phyloP scores from a whole-genome alignment of 176 grass and related monocot genomes.

The Ensete glaucum region DNA sequence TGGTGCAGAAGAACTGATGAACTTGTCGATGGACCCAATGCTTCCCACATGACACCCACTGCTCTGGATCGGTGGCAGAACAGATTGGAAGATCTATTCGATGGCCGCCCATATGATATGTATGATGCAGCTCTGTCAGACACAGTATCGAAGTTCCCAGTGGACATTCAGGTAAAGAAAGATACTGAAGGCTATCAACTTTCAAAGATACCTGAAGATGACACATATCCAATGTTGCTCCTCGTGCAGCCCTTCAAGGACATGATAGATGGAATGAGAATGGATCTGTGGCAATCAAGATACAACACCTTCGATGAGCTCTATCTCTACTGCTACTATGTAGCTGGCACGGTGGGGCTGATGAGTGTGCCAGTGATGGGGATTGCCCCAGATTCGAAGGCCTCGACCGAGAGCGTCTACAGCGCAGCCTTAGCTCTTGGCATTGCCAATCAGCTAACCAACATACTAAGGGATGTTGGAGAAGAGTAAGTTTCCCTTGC shows the following conservation, averaged over 20 bases:
- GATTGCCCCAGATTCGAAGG: conserved; percentile 62
- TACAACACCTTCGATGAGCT: conserved; percentile 83
- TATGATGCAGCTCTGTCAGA: conserved; percentile 79
- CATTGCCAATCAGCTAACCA: conserved; percentile 93
- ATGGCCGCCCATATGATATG: conserved; percentile 76
- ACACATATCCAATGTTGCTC: not conserved
- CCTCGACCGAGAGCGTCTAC: conserved; percentile 67
- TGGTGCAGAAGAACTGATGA: conserved; percentile 99
- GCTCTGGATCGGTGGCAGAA: conserved; percentile 88
- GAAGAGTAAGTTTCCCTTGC: conserved; percentile 60
- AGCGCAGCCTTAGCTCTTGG: conserved; percentile 77
- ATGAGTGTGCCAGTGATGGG: conserved; percentile 99
- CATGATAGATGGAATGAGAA: conserved; percentile 92
- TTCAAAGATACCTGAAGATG: too few species aligned
- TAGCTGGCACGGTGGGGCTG: conserved; percentile 82
- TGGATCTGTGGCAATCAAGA: conserved; percentile 84
- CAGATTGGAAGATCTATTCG: conserved; percentile 61
- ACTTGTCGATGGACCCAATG: conserved; percentile 88
- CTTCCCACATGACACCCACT: conserved; percentile 68
- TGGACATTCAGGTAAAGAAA: conserved; percentile 80
- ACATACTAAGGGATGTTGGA: conserved; percentile 93
- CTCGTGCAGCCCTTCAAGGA: conserved; percentile 84
- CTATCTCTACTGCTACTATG: conserved; percentile 97
- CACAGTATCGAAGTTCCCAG: conserved; percentile 53
- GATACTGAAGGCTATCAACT: too few species aligned